Conservation (phyloP, 2,329 filamentous ascomycete species). For the Hymenoscyphus linearis region DNA sequence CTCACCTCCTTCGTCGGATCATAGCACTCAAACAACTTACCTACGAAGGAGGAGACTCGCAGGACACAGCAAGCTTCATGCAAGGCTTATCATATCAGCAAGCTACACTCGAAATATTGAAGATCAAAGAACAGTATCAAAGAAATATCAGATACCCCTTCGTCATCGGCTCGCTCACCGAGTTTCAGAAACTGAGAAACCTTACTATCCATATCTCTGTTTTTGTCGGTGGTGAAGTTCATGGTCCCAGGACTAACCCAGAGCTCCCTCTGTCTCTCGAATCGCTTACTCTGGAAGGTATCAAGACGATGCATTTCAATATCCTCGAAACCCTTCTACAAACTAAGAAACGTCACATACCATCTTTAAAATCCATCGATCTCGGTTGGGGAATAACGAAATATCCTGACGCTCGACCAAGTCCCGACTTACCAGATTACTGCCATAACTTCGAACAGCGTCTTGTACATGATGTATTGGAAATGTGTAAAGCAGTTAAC, state of each 20-base stretch:
- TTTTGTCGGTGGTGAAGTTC: too few relatives aligned
- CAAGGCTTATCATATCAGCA: not conserved
- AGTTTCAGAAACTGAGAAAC: not conserved
- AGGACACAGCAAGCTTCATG: not conserved
- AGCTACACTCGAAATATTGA: not conserved
- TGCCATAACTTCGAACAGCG: not conserved
- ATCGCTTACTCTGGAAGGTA: too few relatives aligned
- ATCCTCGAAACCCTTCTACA: not conserved
- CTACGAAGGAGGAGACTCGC: not conserved
- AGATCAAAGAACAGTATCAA: not conserved
- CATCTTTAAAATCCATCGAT: not conserved
- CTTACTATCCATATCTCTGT: not conserved
- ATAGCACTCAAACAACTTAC: not conserved
- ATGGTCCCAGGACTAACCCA: too few relatives aligned
- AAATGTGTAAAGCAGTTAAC: not conserved
- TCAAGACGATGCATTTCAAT: too few relatives aligned
- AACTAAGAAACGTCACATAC: not conserved
- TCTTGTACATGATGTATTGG: not conserved
- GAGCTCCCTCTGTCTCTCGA: too few relatives aligned
- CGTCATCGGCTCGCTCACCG: not conserved
- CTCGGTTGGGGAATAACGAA: not conserved
- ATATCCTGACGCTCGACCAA: not conserved
- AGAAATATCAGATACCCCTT: too few relatives aligned
- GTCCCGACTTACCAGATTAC: not conserved
- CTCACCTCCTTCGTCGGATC: not conserved